These are phyloP conservation scores for Hypoxylon sp. DNA, from an alignment of 2,329 filamentous ascomycete species.

Conservation along the genomic window DNA sequence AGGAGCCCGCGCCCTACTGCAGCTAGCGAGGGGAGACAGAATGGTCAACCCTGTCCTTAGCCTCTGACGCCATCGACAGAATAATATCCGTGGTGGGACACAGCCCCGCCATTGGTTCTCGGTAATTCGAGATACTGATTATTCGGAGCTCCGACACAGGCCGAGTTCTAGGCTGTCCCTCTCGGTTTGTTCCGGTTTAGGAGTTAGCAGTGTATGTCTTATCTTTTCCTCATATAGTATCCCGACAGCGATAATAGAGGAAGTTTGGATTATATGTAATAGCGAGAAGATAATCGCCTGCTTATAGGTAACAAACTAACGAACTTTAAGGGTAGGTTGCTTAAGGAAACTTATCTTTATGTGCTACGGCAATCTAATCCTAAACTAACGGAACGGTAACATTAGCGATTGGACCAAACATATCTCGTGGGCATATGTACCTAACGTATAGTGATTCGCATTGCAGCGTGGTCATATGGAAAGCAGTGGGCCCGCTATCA, in stretches of 20 bases:
- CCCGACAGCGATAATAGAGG: not conserved
- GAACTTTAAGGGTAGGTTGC: not conserved
- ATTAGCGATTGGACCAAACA: slow-evolving; percentile 21
- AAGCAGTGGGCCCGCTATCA: slow-evolving; percentile 2
- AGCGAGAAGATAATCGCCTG: too few species aligned
- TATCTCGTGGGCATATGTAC: slow-evolving; percentile 12
- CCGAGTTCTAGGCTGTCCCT: slow-evolving; percentile 20
- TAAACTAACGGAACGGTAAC: slow-evolving; percentile 13
- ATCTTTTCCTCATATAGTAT: too few species aligned
- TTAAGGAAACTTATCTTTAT: slow-evolving; percentile 1
- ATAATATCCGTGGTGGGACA: slow-evolving; percentile 30
- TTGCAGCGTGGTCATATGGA: slow-evolving; percentile 3
- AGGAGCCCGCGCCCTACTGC: slow-evolving; percentile 1
- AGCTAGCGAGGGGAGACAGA: slow-evolving; percentile 18
- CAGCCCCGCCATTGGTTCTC: slow-evolving; percentile 31
- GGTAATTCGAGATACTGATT: not conserved
- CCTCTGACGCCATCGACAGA: slow-evolving; percentile 41
- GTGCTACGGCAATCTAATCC: not conserved
- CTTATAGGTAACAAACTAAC: not conserved
- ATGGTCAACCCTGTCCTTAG: slow-evolving; percentile 29
- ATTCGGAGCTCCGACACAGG: slow-evolving; percentile 32
- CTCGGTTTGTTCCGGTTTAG: slow-evolving; percentile 40
- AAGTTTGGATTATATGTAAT: not conserved
- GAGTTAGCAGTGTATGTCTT: not conserved
- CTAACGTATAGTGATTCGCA: slow-evolving; percentile 20